Percentiles rank a stretch among this genome's conserved stretches.
phyloP scores from a whole-genome alignment of 331 rosid genomes.

The Erythrophleum ivorense region DNA sequence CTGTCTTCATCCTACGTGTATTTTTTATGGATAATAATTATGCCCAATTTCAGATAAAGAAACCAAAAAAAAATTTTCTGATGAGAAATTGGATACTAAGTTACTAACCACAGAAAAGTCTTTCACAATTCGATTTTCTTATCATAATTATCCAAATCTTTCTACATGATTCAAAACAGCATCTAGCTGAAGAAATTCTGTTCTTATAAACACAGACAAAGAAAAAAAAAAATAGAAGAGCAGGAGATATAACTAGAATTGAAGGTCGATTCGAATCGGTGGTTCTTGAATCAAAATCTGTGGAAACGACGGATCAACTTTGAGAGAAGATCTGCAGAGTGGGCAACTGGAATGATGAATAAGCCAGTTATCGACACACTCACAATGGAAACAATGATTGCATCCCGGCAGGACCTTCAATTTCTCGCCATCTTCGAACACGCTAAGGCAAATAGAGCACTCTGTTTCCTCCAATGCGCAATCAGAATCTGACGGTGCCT shows the following conservation, averaged over 20 bases:
- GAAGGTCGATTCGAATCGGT: conserved; percentile 34
- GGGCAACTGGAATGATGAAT: conserved; percentile 76
- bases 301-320: conserved; percentile 39
- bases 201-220: background rate
- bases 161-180: conserved; percentile 12
- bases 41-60: background rate
- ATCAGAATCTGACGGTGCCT: conserved; percentile 28
- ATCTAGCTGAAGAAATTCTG: background rate
- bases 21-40: background rate
- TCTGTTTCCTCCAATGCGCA: conserved; percentile 50
- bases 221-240: too few relatives aligned
- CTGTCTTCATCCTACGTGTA: background rate
- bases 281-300: conserved; percentile 52
- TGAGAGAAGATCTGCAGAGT: conserved; percentile 75
- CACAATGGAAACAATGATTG: conserved; percentile 73
- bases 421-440: conserved; percentile 70
- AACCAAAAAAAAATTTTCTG: background rate
- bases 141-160: background rate
- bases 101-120: background rate
- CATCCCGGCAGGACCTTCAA: conserved; percentile 76
- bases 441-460: conserved; percentile 82
- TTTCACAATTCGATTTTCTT: background rate
- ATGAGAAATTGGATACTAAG: background rate
- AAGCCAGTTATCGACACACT: conserved; percentile 88
- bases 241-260: background rate